phyloP scores from a whole-genome alignment of 106 monocot genomes.

The Agapanthus africanus region DNA sequence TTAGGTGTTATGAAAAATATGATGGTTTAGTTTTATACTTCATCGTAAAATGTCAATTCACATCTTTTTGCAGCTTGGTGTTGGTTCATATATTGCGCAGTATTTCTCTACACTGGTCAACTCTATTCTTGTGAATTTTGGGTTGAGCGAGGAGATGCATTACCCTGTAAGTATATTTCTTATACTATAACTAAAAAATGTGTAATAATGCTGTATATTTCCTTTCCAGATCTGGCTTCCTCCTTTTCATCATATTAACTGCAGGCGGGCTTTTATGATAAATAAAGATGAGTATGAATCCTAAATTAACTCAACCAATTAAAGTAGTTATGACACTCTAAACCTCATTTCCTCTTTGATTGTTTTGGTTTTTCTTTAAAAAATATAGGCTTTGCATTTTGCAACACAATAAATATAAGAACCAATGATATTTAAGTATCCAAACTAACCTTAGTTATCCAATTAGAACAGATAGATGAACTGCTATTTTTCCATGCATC shows the following conservation, averaged over 20 bases:
- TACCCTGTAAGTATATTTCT: constrained; percentile 65
- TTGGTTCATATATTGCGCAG: constrained; percentile 75
- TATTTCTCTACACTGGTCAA: constrained; percentile 81
- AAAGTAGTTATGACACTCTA: background rate
- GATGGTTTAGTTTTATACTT: background rate
- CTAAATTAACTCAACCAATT: background rate
- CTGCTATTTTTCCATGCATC: too few species aligned
- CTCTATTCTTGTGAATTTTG: constrained; percentile 72
- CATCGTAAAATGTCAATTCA: background rate
- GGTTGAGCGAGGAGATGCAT: constrained; percentile 84
- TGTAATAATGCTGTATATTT: too few species aligned
- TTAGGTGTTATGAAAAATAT: background rate
- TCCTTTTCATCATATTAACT: background rate
- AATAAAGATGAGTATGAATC: background rate
- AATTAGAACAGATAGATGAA: too few species aligned
- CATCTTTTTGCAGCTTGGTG: constrained; percentile 60
- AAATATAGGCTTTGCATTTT: too few species aligned
- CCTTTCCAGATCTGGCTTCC: too few species aligned
- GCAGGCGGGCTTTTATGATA: background rate
- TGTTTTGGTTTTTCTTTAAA: too few species aligned
- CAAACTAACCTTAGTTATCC: too few species aligned
- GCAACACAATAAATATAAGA: too few species aligned
- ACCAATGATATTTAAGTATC: too few species aligned
- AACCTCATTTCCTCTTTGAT: too few species aligned
- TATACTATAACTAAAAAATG: background rate